These are phyloP conservation scores for Candida chauliodis DNA, from an alignment of 805 yeast genomes.

Conservation along the genomic window DNA sequence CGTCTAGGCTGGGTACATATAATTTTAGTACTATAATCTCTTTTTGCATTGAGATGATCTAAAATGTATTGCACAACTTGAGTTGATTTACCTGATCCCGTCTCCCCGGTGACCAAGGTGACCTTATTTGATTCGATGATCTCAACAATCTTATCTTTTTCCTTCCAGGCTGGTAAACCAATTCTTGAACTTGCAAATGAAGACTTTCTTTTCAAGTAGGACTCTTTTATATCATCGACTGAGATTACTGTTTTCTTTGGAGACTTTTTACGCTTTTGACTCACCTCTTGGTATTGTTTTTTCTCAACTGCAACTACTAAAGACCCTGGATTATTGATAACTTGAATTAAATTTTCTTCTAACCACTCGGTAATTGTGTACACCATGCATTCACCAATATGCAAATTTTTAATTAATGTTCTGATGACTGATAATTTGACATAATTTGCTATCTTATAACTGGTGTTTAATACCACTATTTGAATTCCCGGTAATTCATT, in stretches of 20 bases:
- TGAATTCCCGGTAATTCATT: slow-evolving; percentile 66
- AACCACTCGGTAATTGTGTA: slow-evolving; percentile 76
- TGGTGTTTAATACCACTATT: slow-evolving; percentile 32
- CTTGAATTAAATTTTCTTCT: slow-evolving; percentile 52
- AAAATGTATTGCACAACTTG: slow-evolving; percentile 88
- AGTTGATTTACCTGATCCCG: slow-evolving; percentile 96
- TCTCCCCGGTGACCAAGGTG: slow-evolving; percentile 87
- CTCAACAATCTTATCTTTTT: slow-evolving; percentile 51
- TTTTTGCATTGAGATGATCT: slow-evolving; percentile 54
- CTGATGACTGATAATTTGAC: slow-evolving; percentile 57
- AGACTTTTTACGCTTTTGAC: neutral
- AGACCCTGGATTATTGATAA: slow-evolving; percentile 75
- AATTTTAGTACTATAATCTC: slow-evolving; percentile 55
- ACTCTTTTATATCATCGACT: slow-evolving; percentile 9
- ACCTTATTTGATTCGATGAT: slow-evolving; percentile 59
- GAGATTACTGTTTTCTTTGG: neutral
- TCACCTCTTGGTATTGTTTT: neutral
- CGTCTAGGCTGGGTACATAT: slow-evolving; percentile 95
- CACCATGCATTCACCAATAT: slow-evolving; percentile 67
- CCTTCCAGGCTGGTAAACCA: slow-evolving; percentile 81
- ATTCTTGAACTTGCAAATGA: slow-evolving; percentile 32
- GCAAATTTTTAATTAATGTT: slow-evolving; percentile 43
- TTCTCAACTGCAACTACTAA: slow-evolving; percentile 27
- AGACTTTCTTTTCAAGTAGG: slow-evolving; percentile 22
- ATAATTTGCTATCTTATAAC: slow-evolving; percentile 63